Evolutionary conservation across 805 yeast species (phyloP), one percentile per base, ranked within the genome.

Genomic region (Lachancea cidri): DNA sequence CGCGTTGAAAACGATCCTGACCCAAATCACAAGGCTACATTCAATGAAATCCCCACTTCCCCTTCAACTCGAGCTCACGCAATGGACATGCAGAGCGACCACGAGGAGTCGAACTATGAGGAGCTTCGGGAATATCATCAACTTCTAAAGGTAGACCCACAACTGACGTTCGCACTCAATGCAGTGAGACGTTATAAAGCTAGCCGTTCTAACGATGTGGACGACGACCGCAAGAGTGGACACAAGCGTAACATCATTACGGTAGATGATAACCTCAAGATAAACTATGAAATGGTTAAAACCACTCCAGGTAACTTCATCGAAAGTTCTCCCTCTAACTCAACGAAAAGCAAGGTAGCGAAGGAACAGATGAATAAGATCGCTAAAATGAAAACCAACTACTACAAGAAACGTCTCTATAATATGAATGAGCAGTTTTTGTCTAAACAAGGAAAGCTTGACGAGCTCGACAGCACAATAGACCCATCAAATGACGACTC

Each of bases 201-300:
- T 5, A 42, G 38, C 5, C 39, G 31, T 13, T 15, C 33, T 16
- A 17, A 14, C 7, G 44, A 35, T 30, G 36, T 24, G 16, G 45
- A 40, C 25, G 45, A 42, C 11, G 46, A 42, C 5, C 36, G 42
- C 20, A 45, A 42, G 34, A 40, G 37, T 31, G 33, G 46, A 19
- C 44, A 48, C 36, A 62, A 57, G 35, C 46, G 64, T 33, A 64
- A 60, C 38, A 60, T 60, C 5, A 38, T 62, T 11, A 49, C 48
- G 18, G 60, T 62, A 1, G 66, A 62, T 35, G 62, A 60, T 35
- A 52, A 53, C n/a, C 52, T 62, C 9, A 52, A 50, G 43, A 59
- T 62, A 16, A 62, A 59, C 44, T 62, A 62, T 39, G 66, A 62
- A 42, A 52, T 57, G 55, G 52, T 62, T 16, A 59, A 55, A 40